Conservation (phyloP, 1,139 yeast genomes). For the Candida sojae region DNA sequence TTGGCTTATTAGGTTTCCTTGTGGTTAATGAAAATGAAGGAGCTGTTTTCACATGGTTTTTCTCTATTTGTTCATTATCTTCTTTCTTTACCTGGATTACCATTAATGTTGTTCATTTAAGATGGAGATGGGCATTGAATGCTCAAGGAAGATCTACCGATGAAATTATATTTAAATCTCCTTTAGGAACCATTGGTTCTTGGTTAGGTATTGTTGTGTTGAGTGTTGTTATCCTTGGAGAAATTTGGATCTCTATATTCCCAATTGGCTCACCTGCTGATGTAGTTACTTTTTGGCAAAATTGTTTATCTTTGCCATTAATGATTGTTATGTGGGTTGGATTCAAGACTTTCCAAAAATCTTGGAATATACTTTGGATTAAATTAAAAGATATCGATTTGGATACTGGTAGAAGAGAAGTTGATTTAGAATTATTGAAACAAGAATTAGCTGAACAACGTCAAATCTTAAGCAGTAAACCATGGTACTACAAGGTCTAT, state of each 20-base stretch:
- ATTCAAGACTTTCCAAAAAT: conserved; percentile 27
- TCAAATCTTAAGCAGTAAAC: conserved; percentile 24
- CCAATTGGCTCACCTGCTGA: conserved; percentile 41
- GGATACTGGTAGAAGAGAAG: conserved; percentile 53
- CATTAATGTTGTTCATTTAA: conserved; percentile 39
- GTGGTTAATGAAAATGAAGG: conserved; percentile 50
- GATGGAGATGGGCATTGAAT: conserved; percentile 40
- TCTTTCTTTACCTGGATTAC: conserved; percentile 56
- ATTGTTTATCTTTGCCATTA: conserved; percentile 52
- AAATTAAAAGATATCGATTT: conserved; percentile 46
- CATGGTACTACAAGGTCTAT: conserved; percentile 36
- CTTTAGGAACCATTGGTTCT: conserved; percentile 52
- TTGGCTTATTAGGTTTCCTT: conserved; percentile 67
- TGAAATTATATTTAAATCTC: conserved; percentile 50
- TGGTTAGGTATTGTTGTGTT: conserved; percentile 41
- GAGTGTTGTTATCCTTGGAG: conserved; percentile 46
- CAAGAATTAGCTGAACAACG: conserved; percentile 49
- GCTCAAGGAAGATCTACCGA: conserved; percentile 38
- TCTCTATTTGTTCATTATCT: conserved; percentile 64
- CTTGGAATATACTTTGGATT: conserved; percentile 31
- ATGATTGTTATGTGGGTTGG: conserved; percentile 36
- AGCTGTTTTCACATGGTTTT: conserved; percentile 62
- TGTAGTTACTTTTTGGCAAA: conserved; percentile 41
- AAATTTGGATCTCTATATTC: conserved; percentile 47
- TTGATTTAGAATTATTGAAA: conserved; percentile 45